Percentiles rank a stretch among this genome's conserved stretches.
Evolutionary conservation across 1,284 basidiomycete genomes (phyloP).

Genomic region (Naganishia cerealis): DNA sequence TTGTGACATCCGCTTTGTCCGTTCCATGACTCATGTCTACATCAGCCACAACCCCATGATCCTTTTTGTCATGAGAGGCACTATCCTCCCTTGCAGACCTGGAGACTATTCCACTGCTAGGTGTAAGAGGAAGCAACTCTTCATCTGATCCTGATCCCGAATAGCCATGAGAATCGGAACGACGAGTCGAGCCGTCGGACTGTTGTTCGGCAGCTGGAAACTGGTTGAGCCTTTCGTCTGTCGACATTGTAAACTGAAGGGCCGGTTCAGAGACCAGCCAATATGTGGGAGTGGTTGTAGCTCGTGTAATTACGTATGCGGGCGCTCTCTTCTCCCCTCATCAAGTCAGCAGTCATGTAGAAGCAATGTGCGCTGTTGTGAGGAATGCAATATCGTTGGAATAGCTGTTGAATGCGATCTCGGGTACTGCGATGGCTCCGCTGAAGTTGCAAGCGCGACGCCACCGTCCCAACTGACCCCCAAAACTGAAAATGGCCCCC

Average conservation of each 20-base stretch:
- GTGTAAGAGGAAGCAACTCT: slow-evolving; percentile 17
- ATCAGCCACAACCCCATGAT: not conserved
- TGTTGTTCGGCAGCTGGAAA: not conserved
- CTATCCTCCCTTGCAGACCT: not conserved
- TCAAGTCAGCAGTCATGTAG: not conserved
- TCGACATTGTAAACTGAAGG: not conserved
- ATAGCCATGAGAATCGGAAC: not conserved
- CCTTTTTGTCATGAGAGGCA: not conserved
- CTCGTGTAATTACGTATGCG: not conserved
- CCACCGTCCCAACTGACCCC: not conserved
- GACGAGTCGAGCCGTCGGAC: not conserved
- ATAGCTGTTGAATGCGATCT: not conserved
- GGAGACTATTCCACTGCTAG: slow-evolving; percentile 20
- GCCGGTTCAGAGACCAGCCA: not conserved
- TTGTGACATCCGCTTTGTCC: not conserved
- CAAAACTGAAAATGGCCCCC: too few species aligned
- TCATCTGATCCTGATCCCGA: slow-evolving; percentile 12
- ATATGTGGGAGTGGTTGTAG: not conserved
- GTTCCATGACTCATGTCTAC: slow-evolving; percentile 16
- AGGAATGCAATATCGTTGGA: too few species aligned
- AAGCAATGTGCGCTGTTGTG: too few species aligned
- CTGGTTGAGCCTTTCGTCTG: not conserved
- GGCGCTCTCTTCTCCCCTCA: not conserved
- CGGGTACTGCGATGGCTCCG: not conserved
- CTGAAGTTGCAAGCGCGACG: not conserved